A percentile compares a stretch with the other conserved stretches of the same genome.
Conservation (phyloP, 2,329 filamentous ascomycete species). For the Thelonectria blattea region DNA sequence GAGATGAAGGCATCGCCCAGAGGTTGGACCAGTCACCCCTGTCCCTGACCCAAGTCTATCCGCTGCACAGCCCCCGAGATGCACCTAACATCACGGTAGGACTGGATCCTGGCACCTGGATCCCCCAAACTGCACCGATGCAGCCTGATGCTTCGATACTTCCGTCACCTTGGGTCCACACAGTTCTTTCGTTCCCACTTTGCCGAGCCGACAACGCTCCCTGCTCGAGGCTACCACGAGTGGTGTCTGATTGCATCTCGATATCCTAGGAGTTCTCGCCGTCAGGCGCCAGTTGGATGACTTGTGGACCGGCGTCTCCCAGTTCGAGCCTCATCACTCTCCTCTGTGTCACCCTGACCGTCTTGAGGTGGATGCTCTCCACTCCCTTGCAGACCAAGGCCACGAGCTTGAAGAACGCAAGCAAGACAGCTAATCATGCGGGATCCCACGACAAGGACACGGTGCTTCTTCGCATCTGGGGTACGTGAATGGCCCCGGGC, state of each 20-base stretch:
- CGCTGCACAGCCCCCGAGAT: conserved; percentile 40
- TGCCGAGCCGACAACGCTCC: conserved; percentile 16
- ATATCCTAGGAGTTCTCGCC: conserved; percentile 18
- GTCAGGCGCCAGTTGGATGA: background rate
- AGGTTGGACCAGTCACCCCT: conserved; percentile 30
- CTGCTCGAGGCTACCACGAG: background rate
- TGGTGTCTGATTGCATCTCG: conserved; percentile 1
- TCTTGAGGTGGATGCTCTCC: conserved; percentile 28
- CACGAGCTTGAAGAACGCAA: conserved; percentile 26
- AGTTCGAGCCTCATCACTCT: conserved; percentile 14
- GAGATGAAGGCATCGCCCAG: conserved; percentile 25
- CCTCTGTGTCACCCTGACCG: conserved; percentile 20
- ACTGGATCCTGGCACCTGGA: conserved; percentile 23
- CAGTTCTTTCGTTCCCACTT: conserved; percentile 29
- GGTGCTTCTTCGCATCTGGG: conserved; percentile 18
- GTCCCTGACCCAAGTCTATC: conserved; percentile 32
- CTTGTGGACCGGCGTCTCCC: background rate
- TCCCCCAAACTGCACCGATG: conserved; percentile 33
- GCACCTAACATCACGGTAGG: conserved; percentile 34
- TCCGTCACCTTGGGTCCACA: conserved; percentile 30
- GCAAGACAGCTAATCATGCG: conserved; percentile 23
- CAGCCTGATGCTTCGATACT: conserved; percentile 34
- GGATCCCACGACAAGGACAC: conserved; percentile 21
- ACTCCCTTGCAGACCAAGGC: conserved; percentile 28
- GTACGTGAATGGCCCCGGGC: conserved; percentile 16